Conservation (phyloP, 495 filamentous ascomycete genomes). For the Darksidea phi region DNA sequence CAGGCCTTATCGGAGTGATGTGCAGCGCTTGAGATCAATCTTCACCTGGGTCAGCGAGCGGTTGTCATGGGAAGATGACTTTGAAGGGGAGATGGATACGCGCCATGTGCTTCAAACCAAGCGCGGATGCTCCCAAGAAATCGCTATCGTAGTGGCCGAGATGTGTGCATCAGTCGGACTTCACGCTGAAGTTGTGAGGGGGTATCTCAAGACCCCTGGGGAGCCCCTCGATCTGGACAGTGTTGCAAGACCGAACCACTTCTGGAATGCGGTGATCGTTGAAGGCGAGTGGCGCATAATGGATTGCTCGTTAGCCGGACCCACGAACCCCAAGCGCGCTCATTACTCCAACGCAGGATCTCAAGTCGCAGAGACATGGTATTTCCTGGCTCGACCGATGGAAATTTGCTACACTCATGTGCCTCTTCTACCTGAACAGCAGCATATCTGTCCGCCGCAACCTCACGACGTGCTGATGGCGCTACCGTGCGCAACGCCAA, state of each 20-base stretch:
- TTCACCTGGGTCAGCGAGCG: conserved; percentile 97
- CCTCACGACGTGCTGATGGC: conserved; percentile 79
- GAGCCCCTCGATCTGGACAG: conserved; percentile 75
- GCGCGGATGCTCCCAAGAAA: conserved; percentile 85
- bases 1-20: conserved; percentile 90
- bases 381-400: conserved; percentile 81
- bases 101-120: conserved; percentile 78
- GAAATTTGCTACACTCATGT: conserved; percentile 96
- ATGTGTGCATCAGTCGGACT: conserved; percentile 93
- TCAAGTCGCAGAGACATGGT: conserved; percentile 78
- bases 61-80: conserved; percentile 93
- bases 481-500: conserved; percentile 78
- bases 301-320: conserved; percentile 88
- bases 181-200: conserved; percentile 76
- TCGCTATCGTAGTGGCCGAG: conserved; percentile 80
- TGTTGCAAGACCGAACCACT: conserved; percentile 84
- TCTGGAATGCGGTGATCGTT: conserved; percentile 95
- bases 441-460: conserved; percentile 89
- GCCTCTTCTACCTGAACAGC: conserved; percentile 76
- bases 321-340: conserved; percentile 77
- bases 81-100: conserved; percentile 77
- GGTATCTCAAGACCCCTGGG: conserved; percentile 87
- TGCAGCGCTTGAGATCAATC: conserved; percentile 87
- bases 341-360: conserved; percentile 70
- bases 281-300: conserved; percentile 97